A percentile compares a stretch with the other conserved stretches of the same genome.
These are phyloP conservation scores for Paramecium sexaurelia DNA, from an alignment of 73 alveolate genomes.

Conservation along the genomic window DNA sequence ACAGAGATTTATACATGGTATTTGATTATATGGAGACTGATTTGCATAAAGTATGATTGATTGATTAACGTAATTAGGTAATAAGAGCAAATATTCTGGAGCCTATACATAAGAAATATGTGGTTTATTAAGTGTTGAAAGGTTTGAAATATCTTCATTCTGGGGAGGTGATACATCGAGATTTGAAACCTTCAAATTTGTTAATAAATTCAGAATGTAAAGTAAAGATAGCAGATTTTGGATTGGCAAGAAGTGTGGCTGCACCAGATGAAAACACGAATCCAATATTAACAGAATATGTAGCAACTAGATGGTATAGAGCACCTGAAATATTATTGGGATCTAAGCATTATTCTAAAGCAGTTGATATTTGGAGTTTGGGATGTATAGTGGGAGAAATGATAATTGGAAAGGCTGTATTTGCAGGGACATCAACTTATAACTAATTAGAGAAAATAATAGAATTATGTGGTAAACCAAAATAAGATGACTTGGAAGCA, in stretches of 20 bases:
- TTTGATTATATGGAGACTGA: conserved; percentile 91
- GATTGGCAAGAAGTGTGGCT: conserved; percentile 60
- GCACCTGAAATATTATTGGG: conserved; percentile 95
- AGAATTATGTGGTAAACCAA: conserved; percentile 84
- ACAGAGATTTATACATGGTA: conserved; percentile 85
- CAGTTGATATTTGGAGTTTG: conserved; percentile 94
- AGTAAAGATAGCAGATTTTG: conserved; percentile 71
- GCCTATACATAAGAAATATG: conserved; percentile 74
- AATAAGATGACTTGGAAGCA: conserved; percentile 75
- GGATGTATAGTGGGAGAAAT: conserved; percentile 95
- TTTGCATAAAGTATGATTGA: conserved; percentile 76
- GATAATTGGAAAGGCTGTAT: conserved; percentile 82
- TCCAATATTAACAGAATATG: conserved; percentile 85
- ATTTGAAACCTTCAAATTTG: conserved; percentile 74
- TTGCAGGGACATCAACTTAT: conserved; percentile 90
- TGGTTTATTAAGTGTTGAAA: conserved; percentile 72
- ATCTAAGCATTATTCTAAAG: conserved; percentile 78
- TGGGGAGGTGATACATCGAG: conserved; percentile 88
- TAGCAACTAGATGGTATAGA: conserved; percentile 95
- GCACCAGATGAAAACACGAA: conserved; percentile 52
- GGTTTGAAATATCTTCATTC: conserved; percentile 81
- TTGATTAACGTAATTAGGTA: conserved; percentile 5
- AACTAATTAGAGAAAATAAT: conserved; percentile 77
- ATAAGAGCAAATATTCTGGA: conserved; percentile 79
- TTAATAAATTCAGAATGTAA: conserved; percentile 72